Evolutionary conservation across 2,329 filamentous ascomycete genomes (phyloP), one percentile per base, ranked within the genome.

Genomic region (Cucurbitaria berberidis): DNA sequence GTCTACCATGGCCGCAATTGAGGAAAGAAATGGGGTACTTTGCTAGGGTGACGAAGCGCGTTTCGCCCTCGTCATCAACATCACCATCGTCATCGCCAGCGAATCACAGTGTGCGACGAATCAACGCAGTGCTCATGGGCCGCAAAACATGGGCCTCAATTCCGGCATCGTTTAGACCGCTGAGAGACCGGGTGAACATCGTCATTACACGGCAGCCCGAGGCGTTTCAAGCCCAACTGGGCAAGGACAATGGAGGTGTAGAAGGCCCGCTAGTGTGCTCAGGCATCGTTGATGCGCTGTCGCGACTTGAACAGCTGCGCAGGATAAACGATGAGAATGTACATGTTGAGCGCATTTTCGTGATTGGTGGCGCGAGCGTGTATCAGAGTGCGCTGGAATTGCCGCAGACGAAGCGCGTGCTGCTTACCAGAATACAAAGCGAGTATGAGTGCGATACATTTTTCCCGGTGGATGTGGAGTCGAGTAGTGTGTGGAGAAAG

Each of bases 81-180:
- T 45, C 47, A 5, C 46, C 52, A 24, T 29, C 8, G 39, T n/a
- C n/a, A n/a, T n/a, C n/a, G n/a, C n/a, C n/a, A n/a, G n/a, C n/a
- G n/a, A n/a, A n/a, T n/a, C n/a, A n/a, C n/a, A n/a, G 39, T 7
- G 13, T 16, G 48, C 49, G 48, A 10, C 62, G 51, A 15, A 58
- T 74, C 27, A 81, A 82, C 74, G 89, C 90, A 16, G 90, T 98
- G 45, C 89, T 99, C 64, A 99, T 99, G 95, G 95, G 95, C 55
- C 89, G 95, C 69, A 97, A 96, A 77, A 99, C 95, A 0, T 99
- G 93, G 88, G 91, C 96, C 46, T 91, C 87, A 60, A 93, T 99
- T 55, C 93, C 95, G 2, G 70, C 80, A 6, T 83, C 81, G 45
- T 92, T 95, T 72, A 84, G 92, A 2, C 95, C 95, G 16, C 81